A percentile compares a stretch with the other conserved stretches of the same genome.
Evolutionary conservation across 1,284 basidiomycete species (phyloP).

Genomic region (Polyporus tsugae): DNA sequence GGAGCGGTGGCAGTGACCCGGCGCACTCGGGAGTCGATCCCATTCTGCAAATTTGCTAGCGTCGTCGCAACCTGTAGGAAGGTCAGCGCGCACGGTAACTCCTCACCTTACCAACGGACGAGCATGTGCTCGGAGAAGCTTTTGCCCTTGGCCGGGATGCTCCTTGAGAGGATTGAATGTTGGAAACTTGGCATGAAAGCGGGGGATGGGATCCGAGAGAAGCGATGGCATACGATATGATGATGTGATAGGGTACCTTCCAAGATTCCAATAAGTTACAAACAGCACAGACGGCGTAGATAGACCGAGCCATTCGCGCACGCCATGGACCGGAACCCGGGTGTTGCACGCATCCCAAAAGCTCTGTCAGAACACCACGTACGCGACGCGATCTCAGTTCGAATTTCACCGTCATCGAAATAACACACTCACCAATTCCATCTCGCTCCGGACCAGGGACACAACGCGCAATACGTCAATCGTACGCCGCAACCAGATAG

Average conservation of each 20-base stretch:
- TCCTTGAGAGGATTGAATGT: neutral
- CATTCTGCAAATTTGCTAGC: neutral
- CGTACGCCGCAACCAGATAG: conserved; percentile 40
- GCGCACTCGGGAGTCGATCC: neutral
- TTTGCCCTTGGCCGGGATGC: neutral
- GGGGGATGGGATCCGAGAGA: neutral
- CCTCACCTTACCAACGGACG: neutral
- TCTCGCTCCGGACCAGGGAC: neutral
- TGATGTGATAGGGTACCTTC: conserved; percentile 27
- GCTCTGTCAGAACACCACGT: neutral
- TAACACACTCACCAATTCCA: neutral
- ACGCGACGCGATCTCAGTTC: neutral
- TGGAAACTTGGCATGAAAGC: neutral
- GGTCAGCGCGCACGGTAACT: neutral
- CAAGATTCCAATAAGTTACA: conserved; percentile 28
- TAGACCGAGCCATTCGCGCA: neutral
- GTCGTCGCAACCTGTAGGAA: neutral
- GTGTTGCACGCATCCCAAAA: neutral
- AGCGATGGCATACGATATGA: neutral
- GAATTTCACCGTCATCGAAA: neutral
- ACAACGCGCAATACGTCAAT: conserved; percentile 27
- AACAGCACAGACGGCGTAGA: conserved; percentile 17
- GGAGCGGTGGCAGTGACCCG: neutral
- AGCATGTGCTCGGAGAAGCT: neutral
- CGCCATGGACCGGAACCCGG: neutral